Evolutionary conservation across 176 grass and related monocot genomes (phyloP), one percentile per base, ranked within the genome.

Genomic region (Ananas comosus): DNA sequence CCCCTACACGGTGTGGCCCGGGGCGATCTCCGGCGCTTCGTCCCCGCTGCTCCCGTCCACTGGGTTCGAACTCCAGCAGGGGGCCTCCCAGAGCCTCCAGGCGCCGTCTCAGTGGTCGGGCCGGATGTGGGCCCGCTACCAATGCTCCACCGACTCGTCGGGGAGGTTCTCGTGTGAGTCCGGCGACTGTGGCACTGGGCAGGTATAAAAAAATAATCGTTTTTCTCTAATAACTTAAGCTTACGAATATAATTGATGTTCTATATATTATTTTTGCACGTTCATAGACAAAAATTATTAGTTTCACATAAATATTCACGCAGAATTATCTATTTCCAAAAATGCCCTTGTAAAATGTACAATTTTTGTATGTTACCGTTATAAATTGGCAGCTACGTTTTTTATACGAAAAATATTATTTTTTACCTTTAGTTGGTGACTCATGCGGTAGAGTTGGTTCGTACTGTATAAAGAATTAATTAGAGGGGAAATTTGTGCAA

Each of bases 1-100:
- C 72, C n/a, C 61, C 17, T 81, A 75, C 51, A 71, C 72, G 8
- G 73, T 91, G 9, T 91, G 85, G 81, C 88, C 85, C 0, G 85
- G 75, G 29, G 25, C 78, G 33, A 51, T 85, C 48, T 51, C 78
- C 71, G 29, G 53, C 3, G 51, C 12, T 0, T 50, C 33, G 51
- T 51, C 3, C 4, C 50, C 71, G 0, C 11, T 72, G 11, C 83
- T 92, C 76, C 79, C 79, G 29, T 54, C 47, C 16, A 85, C 85
- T 10, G 85, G 89, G 28, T 88, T 92, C 59, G 5, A 33, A 51
- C 76, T 88, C 18, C 28, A 6, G 6, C 64, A 65, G 0, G 85
- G 82, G 11, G 53, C 51, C 49, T 56, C 79, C 23, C 0, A 68
- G 27, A 53, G 76, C 12, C 16, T 82, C 22, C 1, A 73, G 51